Conservation (phyloP, 1,284 basidiomycete species). For the Chiua sp. region DNA sequence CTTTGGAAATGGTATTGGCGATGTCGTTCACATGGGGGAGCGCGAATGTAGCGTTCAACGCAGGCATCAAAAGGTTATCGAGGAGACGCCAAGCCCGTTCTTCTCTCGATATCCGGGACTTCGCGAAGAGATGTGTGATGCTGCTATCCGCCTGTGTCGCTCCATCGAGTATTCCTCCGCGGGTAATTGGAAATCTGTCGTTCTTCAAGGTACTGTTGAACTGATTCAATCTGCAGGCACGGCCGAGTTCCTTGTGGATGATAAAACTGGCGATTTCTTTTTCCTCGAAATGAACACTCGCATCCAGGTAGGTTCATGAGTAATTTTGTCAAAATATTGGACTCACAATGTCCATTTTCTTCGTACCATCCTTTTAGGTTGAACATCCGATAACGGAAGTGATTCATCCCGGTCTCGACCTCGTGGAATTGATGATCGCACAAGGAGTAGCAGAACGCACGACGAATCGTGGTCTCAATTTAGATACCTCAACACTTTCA, state of each 20-base stretch:
- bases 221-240: constrained; percentile 48
- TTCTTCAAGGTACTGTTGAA: not conserved
- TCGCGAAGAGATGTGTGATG: constrained; percentile 53
- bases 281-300: constrained; percentile 82
- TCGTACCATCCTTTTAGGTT: constrained; percentile 48
- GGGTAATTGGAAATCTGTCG: constrained; percentile 38
- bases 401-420: constrained; percentile 60
- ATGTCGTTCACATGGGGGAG: constrained; percentile 71
- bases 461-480: constrained; percentile 20
- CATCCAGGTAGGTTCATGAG: constrained; percentile 52
- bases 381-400: constrained; percentile 75
- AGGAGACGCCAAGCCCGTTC: constrained; percentile 68
- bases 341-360: not conserved
- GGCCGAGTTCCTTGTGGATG: constrained; percentile 72
- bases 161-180: constrained; percentile 63
- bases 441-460: constrained; percentile 50
- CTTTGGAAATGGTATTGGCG: constrained; percentile 66
- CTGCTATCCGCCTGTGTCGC: constrained; percentile 57
- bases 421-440: constrained; percentile 70
- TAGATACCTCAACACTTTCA: constrained; percentile 12
- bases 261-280: constrained; percentile 59
- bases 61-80: constrained; percentile 77
- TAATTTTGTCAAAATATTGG: too few species aligned
- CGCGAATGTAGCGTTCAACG: constrained; percentile 76
- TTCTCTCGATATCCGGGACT: constrained; percentile 46